A percentile compares a stretch with the other conserved stretches of the same genome.
phyloP scores from a whole-genome alignment of 768 basidiomycete genomes.

The Amanita brunnescens region DNA sequence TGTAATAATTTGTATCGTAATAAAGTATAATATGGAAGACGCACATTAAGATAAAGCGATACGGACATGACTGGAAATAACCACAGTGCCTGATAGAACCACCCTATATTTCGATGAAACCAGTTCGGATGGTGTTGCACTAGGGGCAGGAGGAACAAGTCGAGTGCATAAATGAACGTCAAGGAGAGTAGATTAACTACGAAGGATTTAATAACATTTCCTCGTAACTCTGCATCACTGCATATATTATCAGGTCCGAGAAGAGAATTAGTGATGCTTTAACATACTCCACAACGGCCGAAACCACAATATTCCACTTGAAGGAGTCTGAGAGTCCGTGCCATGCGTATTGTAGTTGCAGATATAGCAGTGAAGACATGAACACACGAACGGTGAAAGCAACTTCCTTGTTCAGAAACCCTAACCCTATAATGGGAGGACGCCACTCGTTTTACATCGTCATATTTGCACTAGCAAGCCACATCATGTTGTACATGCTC shows the following conservation, averaged over 20 bases:
- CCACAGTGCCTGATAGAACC: constrained; percentile 75
- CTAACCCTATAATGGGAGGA: not conserved
- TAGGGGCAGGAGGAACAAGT: constrained; percentile 60
- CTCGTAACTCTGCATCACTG: constrained; percentile 71
- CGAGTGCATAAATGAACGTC: constrained; percentile 68
- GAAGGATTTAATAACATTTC: constrained; percentile 66
- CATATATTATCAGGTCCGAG: constrained; percentile 5
- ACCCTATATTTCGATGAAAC: constrained; percentile 64
- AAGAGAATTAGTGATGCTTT: constrained; percentile 5
- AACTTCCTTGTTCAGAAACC: not conserved
- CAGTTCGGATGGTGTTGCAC: constrained; percentile 53
- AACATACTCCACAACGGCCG: constrained; percentile 47
- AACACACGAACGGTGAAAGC: not conserved
- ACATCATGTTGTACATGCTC: constrained; percentile 6
- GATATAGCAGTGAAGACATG: constrained; percentile 16
- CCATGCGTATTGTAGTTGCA: constrained; percentile 53
- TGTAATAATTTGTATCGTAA: not conserved
- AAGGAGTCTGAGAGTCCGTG: constrained; percentile 62
- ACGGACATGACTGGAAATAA: constrained; percentile 64
- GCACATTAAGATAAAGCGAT: constrained; percentile 78
- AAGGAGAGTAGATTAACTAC: constrained; percentile 66
- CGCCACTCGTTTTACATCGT: not conserved
- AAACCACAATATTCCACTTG: constrained; percentile 59
- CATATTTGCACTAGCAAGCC: not conserved
- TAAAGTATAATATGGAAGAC: constrained; percentile 17